Evolutionary conservation across 108 stramenopile species (phyloP).

Genomic region (Discostella pseudostelligera): DNA sequence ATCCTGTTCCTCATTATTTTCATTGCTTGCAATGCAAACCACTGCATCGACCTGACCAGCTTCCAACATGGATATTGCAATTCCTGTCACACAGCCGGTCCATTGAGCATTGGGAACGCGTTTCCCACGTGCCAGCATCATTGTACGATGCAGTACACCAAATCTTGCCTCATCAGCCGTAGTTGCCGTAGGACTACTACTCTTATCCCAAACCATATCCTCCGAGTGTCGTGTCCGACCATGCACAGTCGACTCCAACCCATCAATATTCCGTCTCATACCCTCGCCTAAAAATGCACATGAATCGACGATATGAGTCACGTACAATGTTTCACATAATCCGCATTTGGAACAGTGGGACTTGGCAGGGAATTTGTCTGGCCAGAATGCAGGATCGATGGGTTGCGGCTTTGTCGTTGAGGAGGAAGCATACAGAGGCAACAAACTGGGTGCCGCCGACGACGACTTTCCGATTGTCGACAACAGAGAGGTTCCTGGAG

Average conservation of each 20-base stretch:
- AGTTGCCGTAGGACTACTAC: conserved; percentile 1
- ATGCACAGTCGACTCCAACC: conserved; percentile 56
- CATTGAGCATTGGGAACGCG: conserved; percentile 62
- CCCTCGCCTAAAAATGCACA: conserved; percentile 72
- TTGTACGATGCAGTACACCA: conserved; percentile 67
- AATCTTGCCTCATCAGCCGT: conserved; percentile 68
- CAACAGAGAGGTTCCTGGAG: neutral
- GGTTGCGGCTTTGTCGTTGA: conserved; percentile 37
- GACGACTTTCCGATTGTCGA: neutral
- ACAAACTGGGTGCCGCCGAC: no score
- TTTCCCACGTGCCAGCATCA: conserved; percentile 60
- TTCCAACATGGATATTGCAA: conserved; percentile 70
- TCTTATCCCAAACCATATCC: conserved; percentile 46
- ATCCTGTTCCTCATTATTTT: no score
- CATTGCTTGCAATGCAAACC: conserved; percentile 67
- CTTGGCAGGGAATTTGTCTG: conserved; percentile 74
- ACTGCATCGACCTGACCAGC: conserved; percentile 71
- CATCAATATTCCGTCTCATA: conserved; percentile 67
- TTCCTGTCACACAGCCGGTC: conserved; percentile 77
- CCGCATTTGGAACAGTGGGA: conserved; percentile 80
- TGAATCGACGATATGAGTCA: conserved; percentile 62
- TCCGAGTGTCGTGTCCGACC: conserved; percentile 47
- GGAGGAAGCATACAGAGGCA: no score
- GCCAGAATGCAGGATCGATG: conserved; percentile 70
- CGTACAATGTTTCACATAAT: conserved; percentile 74